Conservation (phyloP, 139 green algal genomes). For the Marvania coccoides region DNA sequence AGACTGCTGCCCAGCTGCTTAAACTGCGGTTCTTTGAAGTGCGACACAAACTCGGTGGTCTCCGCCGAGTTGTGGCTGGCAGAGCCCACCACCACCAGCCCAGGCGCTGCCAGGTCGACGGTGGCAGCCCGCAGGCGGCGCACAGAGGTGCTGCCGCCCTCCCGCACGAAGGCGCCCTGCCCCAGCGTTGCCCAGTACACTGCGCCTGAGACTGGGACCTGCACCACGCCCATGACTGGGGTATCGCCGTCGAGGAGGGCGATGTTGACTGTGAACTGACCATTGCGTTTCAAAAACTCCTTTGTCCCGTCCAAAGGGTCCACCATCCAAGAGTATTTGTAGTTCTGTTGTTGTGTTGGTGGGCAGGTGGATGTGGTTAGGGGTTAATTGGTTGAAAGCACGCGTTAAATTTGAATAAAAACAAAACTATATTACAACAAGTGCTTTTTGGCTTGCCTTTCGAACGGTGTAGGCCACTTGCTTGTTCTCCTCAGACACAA, state of each 20-base stretch:
- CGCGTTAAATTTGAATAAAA: too few species aligned
- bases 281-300: constrained; percentile 87
- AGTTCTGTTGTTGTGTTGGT: too few species aligned
- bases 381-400: too few species aligned
- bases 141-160: background rate
- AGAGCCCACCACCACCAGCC: constrained; percentile 49
- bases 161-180: constrained; percentile 60
- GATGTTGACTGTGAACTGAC: constrained; percentile 87
- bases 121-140: constrained; percentile 23
- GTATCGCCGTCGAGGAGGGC: constrained; percentile 47
- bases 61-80: constrained; percentile 49
- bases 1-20: constrained; percentile 64
- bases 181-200: constrained; percentile 64
- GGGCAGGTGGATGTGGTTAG: too few species aligned
- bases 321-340: constrained; percentile 63
- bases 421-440: too few species aligned
- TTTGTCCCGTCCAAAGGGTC: constrained; percentile 88
- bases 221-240: constrained; percentile 77
- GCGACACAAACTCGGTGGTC: constrained; percentile 63
- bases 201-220: constrained; percentile 51
- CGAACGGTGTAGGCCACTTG: constrained; percentile 47
- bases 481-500: constrained; percentile 79
- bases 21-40: constrained; percentile 59
- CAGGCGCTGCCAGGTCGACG: constrained; percentile 29
- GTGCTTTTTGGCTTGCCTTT: constrained; percentile 37